Evolutionary conservation across 228 moss, liverwort and hornwort species (phyloP), one percentile per base, ranked within the genome.

Genomic region (Sphagnum fallax): DNA sequence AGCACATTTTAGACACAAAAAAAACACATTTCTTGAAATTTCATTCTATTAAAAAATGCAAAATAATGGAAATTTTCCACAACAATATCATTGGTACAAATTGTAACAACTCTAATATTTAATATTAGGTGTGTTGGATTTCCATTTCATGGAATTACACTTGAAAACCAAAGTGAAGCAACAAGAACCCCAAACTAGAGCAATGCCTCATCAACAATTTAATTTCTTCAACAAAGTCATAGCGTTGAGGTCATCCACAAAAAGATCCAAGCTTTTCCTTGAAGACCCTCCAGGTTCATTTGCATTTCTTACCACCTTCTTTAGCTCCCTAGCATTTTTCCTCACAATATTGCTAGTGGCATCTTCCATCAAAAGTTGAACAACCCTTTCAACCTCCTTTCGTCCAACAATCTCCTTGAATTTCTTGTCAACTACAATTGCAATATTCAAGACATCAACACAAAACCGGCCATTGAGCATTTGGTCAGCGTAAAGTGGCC

Each of bases 401-500:
- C 73, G 76, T 11, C 62, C 10, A 60, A 78, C 81, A 62, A 81
- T 53, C 52, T 74, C 81, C 47, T 66, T 58, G 6, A 66, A 62
- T 15, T 60, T 65, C 67, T 69, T 75, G 50, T 18, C 49, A 48
- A 90, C 68, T 67, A 84, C 82, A 62, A 81, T 62, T 5, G 78
- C 90, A 10, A 86, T 60, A 69, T 73, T 67, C 60, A 80, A 16
- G 16, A 80, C 82, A 61, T 86, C 88, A 47, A 79, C 86, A 67
- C 90, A 65, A 65, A 75, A 84, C 75, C 89, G 89, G 80, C 72
- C 65, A 50, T 52, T 18, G 12, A 88, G 63, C 8, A 73, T 72
- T 51, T 86, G 86, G 52, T 91, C 88, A 14, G 82, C 81, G 66
- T 73, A 70, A 60, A 82, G 55, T 1, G 91, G 88, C 83, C 86